Percentiles rank a stretch among this genome's conserved stretches.
These are phyloP conservation scores for Rhizopogon vesiculosus DNA, from an alignment of 768 basidiomycete genomes.

Conservation along the genomic window DNA sequence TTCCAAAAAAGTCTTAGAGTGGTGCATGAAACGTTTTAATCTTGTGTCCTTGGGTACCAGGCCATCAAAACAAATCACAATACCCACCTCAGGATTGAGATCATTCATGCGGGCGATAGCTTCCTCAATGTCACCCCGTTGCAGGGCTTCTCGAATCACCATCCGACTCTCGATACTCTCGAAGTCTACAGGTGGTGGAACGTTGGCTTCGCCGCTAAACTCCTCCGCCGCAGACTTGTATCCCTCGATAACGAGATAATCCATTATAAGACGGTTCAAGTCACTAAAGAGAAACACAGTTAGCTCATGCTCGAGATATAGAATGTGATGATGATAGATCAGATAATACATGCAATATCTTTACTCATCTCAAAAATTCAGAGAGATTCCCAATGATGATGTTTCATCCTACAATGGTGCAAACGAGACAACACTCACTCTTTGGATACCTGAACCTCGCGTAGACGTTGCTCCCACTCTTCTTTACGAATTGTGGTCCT, in stretches of 20 bases:
- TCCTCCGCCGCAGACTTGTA: constrained; percentile 96
- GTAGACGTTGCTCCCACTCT: constrained; percentile 83
- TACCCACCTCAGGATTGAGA: constrained; percentile 90
- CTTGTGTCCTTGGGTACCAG: constrained; percentile 38
- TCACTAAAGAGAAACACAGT: constrained; percentile 55
- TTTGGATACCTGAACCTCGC: constrained; percentile 82
- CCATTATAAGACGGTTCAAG: constrained; percentile 90
- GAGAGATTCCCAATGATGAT: constrained; percentile 98
- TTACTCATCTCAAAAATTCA: constrained; percentile 68
- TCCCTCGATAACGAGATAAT: constrained; percentile 96
- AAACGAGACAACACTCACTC: constrained; percentile 57
- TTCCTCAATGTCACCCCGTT: constrained; percentile 91
- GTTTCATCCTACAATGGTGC: constrained; percentile 50
- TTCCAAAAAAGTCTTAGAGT: constrained; percentile 74
- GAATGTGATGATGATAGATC: constrained; percentile 35
- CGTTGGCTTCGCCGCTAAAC: constrained; percentile 84
- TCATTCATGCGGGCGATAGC: constrained; percentile 96
- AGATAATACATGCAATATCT: constrained; percentile 89
- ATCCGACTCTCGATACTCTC: constrained; percentile 92
- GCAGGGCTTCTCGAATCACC: constrained; percentile 90
- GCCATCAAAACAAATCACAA: constrained; percentile 5
- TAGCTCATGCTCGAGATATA: constrained; percentile 13
- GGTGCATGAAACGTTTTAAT: constrained; percentile 98
- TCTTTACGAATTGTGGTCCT: constrained; percentile 65
- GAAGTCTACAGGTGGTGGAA: constrained; percentile 76